Conservation (phyloP, 495 filamentous ascomycete species). For the Immersiella caudata region DNA sequence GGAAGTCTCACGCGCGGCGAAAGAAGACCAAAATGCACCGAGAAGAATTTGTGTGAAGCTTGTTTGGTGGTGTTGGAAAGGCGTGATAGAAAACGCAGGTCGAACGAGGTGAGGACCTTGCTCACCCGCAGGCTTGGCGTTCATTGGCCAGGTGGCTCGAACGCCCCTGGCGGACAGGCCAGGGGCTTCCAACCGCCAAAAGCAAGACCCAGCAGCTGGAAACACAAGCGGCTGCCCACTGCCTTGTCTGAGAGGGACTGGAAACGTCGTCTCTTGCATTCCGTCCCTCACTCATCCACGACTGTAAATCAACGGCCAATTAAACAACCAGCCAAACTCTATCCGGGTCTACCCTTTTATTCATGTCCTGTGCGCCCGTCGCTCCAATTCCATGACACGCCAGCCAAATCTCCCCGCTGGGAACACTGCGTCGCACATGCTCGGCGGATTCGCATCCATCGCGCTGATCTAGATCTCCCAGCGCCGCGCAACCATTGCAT, state of each 20-base stretch:
- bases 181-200: constrained; percentile 11
- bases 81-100: background rate
- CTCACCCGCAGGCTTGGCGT: background rate
- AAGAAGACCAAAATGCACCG: no score
- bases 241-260: background rate
- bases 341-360: background rate
- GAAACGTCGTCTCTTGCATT: constrained; percentile 9
- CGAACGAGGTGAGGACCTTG: background rate
- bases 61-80: background rate
- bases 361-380: background rate
- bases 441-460: constrained; percentile 1
- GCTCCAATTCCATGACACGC: constrained; percentile 6
- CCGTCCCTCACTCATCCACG: constrained; percentile 8
- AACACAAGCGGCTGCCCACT: constrained; percentile 16
- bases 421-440: background rate
- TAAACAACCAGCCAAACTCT: background rate
- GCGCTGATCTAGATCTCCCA: background rate
- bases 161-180: background rate
- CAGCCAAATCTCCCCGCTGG: background rate
- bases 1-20: background rate
- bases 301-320: background rate
- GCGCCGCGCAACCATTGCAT: background rate
- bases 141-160: constrained; percentile 7
- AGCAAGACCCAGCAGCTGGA: constrained; percentile 1
- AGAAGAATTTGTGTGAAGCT: background rate